phyloP scores from a whole-genome alignment of 345 rosid species.

The Xanthoceras sorbifolium region DNA sequence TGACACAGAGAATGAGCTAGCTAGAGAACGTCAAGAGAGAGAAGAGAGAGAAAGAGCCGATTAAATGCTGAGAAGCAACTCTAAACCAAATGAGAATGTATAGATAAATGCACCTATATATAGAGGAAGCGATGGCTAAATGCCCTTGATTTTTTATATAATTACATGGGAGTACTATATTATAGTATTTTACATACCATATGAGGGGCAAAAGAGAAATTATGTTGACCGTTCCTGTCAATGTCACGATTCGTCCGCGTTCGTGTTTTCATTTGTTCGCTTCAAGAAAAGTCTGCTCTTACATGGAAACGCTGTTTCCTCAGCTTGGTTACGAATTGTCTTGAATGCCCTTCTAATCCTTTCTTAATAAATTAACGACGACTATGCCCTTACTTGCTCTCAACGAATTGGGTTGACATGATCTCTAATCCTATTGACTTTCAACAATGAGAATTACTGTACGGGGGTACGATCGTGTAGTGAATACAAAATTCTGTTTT shows the following conservation, averaged over 20 bases:
- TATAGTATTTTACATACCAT: background rate
- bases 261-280: background rate
- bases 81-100: background rate
- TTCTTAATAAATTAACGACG: background rate
- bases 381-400: background rate
- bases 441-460: background rate
- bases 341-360: background rate
- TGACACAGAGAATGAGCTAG: background rate
- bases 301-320: background rate
- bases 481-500: background rate
- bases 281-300: constrained; percentile 1
- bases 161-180: background rate
- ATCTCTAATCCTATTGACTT: background rate
- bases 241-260: background rate
- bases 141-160: background rate
- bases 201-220: background rate
- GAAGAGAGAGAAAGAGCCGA: background rate
- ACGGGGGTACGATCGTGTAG: background rate
- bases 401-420: background rate
- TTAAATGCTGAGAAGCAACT: too few species aligned
- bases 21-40: background rate
- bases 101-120: background rate
- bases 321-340: background rate
- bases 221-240: background rate
- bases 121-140: background rate